phyloP scores from a whole-genome alignment of 164 flowering plant genomes.

The Nelumbo lutea region DNA sequence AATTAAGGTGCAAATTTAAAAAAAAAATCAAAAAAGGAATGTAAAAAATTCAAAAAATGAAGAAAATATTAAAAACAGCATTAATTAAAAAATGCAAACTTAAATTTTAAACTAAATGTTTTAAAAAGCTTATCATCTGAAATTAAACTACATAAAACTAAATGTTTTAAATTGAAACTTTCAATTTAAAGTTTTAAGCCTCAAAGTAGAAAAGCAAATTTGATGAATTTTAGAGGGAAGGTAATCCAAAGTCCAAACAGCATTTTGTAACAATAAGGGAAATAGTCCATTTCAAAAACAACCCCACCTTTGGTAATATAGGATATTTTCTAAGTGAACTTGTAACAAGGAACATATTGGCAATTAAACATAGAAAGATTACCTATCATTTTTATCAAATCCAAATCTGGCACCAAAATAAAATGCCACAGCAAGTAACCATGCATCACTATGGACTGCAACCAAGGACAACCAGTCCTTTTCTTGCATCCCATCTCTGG shows the following conservation, averaged over 20 bases:
- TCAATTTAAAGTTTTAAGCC: no score
- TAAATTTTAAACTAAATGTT: no score
- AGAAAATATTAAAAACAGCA: no score
- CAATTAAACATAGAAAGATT: background rate
- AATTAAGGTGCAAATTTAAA: no score
- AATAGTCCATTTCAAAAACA: background rate
- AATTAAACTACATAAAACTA: no score
- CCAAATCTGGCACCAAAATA: constrained; percentile 79
- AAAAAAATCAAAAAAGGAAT: no score
- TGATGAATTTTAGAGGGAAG: no score
- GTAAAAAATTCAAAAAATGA: no score
- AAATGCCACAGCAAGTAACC: constrained; percentile 81
- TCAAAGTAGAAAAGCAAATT: no score
- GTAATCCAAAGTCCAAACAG: background rate
- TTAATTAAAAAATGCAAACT: no score
- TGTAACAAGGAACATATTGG: background rate
- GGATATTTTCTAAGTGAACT: background rate
- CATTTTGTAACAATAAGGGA: background rate
- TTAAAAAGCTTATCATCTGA: no score
- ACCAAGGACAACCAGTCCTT: constrained; percentile 84
- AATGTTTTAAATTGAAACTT: no score
- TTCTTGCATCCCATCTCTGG: constrained; percentile 87
- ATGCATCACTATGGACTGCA: constrained; percentile 91
- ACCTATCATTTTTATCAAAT: constrained; percentile 69
- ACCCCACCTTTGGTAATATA: background rate